phyloP scores from a whole-genome alignment of 495 filamentous ascomycete genomes.

The Neurospora sp. region DNA sequence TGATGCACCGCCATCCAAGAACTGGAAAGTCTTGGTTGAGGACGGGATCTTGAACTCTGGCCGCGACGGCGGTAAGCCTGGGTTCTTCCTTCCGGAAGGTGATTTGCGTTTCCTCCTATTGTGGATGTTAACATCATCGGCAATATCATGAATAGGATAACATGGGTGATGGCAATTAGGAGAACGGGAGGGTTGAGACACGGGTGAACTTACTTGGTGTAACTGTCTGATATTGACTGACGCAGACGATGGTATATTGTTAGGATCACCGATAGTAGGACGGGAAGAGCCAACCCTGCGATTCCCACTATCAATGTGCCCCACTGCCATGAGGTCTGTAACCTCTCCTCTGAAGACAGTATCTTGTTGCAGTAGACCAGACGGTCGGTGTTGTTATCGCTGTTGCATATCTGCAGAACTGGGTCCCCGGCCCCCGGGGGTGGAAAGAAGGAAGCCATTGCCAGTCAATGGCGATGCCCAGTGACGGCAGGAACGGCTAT shows the following conservation, averaged over 20 bases:
- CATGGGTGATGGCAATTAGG: neutral
- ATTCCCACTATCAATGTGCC: slow-evolving; percentile 10
- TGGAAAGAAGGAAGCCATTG: slow-evolving; percentile 20
- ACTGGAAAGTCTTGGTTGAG: neutral
- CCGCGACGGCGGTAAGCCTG: neutral
- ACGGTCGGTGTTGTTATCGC: neutral
- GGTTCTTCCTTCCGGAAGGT: neutral
- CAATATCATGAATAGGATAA: neutral
- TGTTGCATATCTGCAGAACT: slow-evolving; percentile 11
- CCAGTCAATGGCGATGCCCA: neutral
- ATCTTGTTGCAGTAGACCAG: slow-evolving; percentile 19
- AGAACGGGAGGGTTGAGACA: neutral
- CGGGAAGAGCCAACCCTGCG: slow-evolving; percentile 6
- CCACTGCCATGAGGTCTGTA: slow-evolving; percentile 8
- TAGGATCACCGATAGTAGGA: neutral
- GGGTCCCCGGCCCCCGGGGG: slow-evolving; percentile 15
- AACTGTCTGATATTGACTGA: neutral
- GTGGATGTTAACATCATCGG: neutral
- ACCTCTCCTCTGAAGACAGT: slow-evolving; percentile 4
- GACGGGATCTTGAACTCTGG: neutral
- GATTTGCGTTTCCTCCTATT: neutral
- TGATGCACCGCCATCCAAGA: neutral
- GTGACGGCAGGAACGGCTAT: neutral
- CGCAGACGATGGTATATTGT: neutral
- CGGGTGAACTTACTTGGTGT: neutral